Evolutionary conservation across 805 yeast genomes (phyloP).

Genomic region (Blastobotrys attinorum): DNA sequence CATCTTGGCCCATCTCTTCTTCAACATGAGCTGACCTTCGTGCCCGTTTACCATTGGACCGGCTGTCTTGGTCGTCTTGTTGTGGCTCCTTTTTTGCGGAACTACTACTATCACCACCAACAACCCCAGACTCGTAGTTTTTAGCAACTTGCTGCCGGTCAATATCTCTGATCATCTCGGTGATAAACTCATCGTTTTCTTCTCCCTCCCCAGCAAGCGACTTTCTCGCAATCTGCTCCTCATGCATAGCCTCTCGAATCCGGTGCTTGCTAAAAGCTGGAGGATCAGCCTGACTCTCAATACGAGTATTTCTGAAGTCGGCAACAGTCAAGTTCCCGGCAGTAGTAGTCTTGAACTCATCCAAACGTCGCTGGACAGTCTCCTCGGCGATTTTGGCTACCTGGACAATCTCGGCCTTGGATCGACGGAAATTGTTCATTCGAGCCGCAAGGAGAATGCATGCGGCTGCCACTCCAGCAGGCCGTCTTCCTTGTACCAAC

Average conservation of each 20-base stretch:
- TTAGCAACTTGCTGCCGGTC: slow-evolving; percentile 2
- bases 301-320: slow-evolving; percentile 51
- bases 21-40: neutral
- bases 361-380: slow-evolving; percentile 81
- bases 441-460: slow-evolving; percentile 88
- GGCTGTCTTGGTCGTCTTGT: neutral
- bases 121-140: neutral
- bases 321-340: slow-evolving; percentile 67
- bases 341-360: slow-evolving; percentile 74
- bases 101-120: too few relatives aligned
- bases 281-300: slow-evolving; percentile 53
- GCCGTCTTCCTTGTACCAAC: slow-evolving; percentile 95
- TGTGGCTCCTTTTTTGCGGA: neutral
- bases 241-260: slow-evolving; percentile 33
- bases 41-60: neutral
- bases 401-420: slow-evolving; percentile 89
- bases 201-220: slow-evolving; percentile 14
- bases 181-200: slow-evolving; percentile 7
- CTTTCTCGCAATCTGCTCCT: slow-evolving; percentile 7
- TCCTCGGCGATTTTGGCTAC: slow-evolving; percentile 94
- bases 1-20: neutral
- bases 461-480: slow-evolving; percentile 98
- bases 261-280: slow-evolving; percentile 73
- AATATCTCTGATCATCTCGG: slow-evolving; percentile 3
- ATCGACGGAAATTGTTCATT: slow-evolving; percentile 90